Percentiles rank a stretch among this genome's conserved stretches.
Conservation (phyloP, 1,139 yeast genomes). For the Petasospora rhodanensis region DNA sequence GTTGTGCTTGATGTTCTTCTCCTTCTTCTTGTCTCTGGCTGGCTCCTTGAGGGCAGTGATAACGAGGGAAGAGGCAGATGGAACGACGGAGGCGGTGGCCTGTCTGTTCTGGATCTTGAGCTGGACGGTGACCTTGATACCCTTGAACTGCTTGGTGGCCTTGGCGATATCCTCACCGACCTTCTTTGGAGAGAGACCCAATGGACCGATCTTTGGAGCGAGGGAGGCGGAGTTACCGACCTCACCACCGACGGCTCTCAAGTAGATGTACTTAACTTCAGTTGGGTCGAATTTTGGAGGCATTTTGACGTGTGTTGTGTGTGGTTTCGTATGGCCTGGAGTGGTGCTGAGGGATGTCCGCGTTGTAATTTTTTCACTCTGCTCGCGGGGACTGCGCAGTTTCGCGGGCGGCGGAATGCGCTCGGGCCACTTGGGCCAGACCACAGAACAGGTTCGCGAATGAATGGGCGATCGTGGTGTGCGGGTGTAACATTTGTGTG, state of each 20-base stretch:
- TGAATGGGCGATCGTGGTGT: too few relatives aligned
- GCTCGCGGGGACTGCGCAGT: too few relatives aligned
- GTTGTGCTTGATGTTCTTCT: constrained; percentile 98
- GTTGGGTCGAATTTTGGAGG: constrained; percentile 98
- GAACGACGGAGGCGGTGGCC: constrained; percentile 98
- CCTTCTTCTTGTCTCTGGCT: constrained; percentile 99
- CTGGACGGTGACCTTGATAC: constrained; percentile 98
- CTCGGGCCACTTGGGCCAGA: too few relatives aligned
- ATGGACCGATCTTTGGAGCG: constrained; percentile 99
- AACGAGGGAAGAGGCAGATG: constrained; percentile 98
- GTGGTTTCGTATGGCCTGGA: too few relatives aligned
- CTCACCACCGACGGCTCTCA: constrained; percentile 99
- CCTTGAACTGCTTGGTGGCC: constrained; percentile 99
- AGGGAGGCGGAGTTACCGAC: constrained; percentile 99
- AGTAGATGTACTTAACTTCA: constrained; percentile 98
- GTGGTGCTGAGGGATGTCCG: too few relatives aligned
- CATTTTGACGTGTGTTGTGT: constrained; percentile 40
- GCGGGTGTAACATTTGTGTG: too few relatives aligned
- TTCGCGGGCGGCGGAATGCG: too few relatives aligned
- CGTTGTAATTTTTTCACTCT: constrained; percentile 14
- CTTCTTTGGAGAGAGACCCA: constrained; percentile 99
- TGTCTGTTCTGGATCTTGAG: constrained; percentile 99
- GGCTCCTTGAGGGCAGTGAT: constrained; percentile 99
- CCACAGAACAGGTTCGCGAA: too few relatives aligned
- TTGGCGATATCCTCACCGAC: constrained; percentile 99